phyloP scores from a whole-genome alignment of 768 basidiomycete genomes.

The Agrocybe chaxingu region DNA sequence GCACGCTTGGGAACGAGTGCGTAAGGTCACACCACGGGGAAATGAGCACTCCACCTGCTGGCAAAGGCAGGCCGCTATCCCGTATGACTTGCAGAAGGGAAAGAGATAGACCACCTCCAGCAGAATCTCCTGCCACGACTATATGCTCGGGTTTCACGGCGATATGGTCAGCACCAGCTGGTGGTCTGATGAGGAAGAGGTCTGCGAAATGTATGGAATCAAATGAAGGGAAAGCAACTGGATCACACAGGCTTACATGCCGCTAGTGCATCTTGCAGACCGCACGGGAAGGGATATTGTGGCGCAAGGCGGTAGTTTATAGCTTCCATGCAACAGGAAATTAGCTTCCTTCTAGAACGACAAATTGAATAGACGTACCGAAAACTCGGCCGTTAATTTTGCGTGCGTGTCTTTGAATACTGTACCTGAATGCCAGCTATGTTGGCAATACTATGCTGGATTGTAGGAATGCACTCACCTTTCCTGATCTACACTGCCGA shows the following conservation, averaged over 20 bases:
- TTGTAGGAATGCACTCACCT: conserved; percentile 34
- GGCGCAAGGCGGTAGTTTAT: conserved; percentile 88
- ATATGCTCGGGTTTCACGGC: conserved; percentile 82
- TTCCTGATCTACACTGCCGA: conserved; percentile 78
- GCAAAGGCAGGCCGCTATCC: conserved; percentile 75
- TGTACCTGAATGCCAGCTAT: conserved; percentile 41
- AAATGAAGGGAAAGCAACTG: not conserved
- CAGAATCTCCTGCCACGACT: conserved; percentile 87
- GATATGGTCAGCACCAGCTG: conserved; percentile 69
- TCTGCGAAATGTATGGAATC: conserved; percentile 39
- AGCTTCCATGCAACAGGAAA: conserved; percentile 37
- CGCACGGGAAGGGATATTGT: conserved; percentile 96
- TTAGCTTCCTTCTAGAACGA: not conserved
- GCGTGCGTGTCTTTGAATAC: conserved; percentile 80
- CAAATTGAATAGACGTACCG: conserved; percentile 34
- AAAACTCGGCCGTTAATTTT: conserved; percentile 93
- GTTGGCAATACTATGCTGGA: not conserved
- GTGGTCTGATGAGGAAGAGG: conserved; percentile 87
- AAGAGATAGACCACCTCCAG: conserved; percentile 84
- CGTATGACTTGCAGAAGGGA: conserved; percentile 86
- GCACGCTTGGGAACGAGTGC: conserved; percentile 89
- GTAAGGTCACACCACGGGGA: conserved; percentile 93
- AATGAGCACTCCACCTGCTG: conserved; percentile 86
- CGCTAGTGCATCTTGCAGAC: conserved; percentile 83
- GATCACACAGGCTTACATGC: conserved; percentile 55